Base-by-base conservation (phyloP, 768 basidiomycete species). In the Hydnum rufescens region DNA sequence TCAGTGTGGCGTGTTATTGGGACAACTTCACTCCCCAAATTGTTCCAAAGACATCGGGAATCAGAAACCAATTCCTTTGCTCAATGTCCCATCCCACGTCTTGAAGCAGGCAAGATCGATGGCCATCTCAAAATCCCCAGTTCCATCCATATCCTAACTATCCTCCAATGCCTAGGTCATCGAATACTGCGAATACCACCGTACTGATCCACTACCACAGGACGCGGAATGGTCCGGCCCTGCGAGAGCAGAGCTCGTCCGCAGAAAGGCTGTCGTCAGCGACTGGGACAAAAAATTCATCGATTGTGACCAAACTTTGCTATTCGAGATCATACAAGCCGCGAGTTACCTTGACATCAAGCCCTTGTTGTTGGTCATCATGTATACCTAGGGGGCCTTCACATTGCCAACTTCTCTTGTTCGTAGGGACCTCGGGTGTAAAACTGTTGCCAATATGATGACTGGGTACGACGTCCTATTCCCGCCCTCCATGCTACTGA, bases 331-430 rank as follows among this genome's bases (percentile, higher is more conserved):
- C 58, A 67, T 67, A 56, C 60, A 66, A 30, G 66, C 66, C 32
- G 66, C 66, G 48, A 66, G 66, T 57, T 66, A 66, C 59, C 61
- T 67, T 51, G 66, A 67, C 54, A 66, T 67, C 61, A 66, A 66
- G 58, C 64, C 66, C 46, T 55, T 66, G 47, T 61, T 67, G 65
- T 66, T 36, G 57, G 64, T 57, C 22, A 8, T 2, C 25, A 32
- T 25, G 8, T 52, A 6, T 32, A 26, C 22, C 49, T 26, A 23
- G 18, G 29, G 23, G 19, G n/a, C 23, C 16, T 16, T 48, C n/a
- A n/a, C 46, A 48, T 28, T 1, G 46, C 23, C 23, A 48, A 48
- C n/a, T 2, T 30, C 23, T 8, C n/a, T 30, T 51, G 49, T 36
- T 51, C 8, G 18, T 51, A 52, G 51, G 18, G 51, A 52, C 26